Evolutionary conservation across 345 rosid genomes (phyloP).

Genomic region (Abelmoschus esculentus): DNA sequence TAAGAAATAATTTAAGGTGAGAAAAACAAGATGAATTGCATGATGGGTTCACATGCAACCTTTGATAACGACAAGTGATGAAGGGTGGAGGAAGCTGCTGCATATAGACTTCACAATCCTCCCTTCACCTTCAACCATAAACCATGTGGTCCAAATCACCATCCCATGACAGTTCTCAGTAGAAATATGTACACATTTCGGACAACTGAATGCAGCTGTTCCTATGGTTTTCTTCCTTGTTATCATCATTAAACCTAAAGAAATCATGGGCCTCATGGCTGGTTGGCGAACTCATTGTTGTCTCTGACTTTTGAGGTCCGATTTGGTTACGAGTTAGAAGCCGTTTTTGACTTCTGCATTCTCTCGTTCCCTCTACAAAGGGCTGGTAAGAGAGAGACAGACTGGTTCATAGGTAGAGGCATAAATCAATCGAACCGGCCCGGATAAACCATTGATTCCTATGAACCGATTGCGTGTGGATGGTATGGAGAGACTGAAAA

Average conservation of each 20-base stretch:
- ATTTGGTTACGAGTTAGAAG: neutral
- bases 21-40: neutral
- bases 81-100: neutral
- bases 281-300: neutral
- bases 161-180: neutral
- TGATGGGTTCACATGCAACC: slow-evolving; percentile 12
- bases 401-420: neutral
- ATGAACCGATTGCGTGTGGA: neutral
- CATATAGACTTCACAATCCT: neutral
- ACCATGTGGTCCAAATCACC: slow-evolving; percentile 29
- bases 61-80: slow-evolving; percentile 5
- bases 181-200: too few relatives aligned
- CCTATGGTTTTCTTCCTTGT: too few relatives aligned
- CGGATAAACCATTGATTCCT: neutral
- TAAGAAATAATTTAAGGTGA: neutral
- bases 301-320: slow-evolving; percentile 1
- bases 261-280: neutral
- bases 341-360: neutral
- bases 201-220: too few relatives aligned
- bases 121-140: neutral
- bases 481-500: too few relatives aligned
- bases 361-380: neutral
- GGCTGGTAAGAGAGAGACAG: neutral
- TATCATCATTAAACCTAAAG: neutral
- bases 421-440: neutral